Base-by-base conservation (phyloP, 2,329 filamentous ascomycete genomes). In the Mariannaea sp. region DNA sequence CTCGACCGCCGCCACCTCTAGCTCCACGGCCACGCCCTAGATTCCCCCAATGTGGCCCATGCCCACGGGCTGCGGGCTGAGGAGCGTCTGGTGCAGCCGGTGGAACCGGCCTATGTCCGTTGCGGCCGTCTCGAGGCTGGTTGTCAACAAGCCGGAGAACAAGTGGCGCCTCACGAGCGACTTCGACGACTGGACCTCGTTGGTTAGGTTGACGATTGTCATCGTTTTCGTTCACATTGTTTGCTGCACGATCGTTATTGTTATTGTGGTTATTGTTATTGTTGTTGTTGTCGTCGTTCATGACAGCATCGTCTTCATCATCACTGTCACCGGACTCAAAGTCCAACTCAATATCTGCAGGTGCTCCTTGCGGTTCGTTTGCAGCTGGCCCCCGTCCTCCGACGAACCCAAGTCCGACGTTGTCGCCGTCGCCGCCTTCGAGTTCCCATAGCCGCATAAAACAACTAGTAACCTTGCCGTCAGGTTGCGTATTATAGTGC, bases 361-460 rank as follows among this genome's bases (percentile, higher is more conserved):
- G 44, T 22, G 45, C 17, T 6, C 36, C 17, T n/a, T 38, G 46
- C 16, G 52, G 53, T 45, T 58, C 39, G 32, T 64, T 46, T 29
- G 44, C 57, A 35, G 52, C 57, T 30, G 54, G 46, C 6, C 57
- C 59, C 43, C 59, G 57, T 44, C 74, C 77, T 5, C 77, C 80
- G 5, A 68, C 70, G 46, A 75, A 80, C 3, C 66, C 77, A 7
- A 75, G 65, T 3, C 75, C 79, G 40, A 80, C 76, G 43, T 81
- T 78, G 44, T 76, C 75, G 3, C 82, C 84, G 62, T 97, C 92
- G 1, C 92, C 92, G 39, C 82, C 85, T 70, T 95, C 90, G 19
- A 95, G 75, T 66, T 96, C 94, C 92, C 92, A 97, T 3, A 99
- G 77, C 4, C 90, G 85, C 79, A 89, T 88, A 66, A 88, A 95